Evolutionary conservation across 345 rosid genomes (phyloP).

Genomic region (Eucalyptus virginea): DNA sequence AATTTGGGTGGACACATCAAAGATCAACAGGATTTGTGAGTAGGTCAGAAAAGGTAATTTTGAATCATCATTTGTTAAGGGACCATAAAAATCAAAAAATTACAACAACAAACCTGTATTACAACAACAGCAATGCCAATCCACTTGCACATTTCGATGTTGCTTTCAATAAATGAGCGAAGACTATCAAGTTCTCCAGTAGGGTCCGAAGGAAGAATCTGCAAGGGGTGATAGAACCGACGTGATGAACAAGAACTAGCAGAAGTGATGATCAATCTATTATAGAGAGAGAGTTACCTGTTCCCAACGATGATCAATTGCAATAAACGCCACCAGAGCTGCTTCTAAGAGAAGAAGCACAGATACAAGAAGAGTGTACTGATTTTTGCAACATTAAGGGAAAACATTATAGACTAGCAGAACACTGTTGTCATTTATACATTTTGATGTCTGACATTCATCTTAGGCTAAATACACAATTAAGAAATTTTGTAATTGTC

Average conservation of each 20-base stretch:
- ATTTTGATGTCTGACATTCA: neutral
- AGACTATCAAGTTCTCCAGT: slow-evolving; percentile 79
- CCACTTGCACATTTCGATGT: slow-evolving; percentile 75
- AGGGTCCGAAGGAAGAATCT: slow-evolving; percentile 90
- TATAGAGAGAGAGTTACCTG: slow-evolving; percentile 26
- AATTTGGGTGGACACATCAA: neutral
- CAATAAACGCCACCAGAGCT: slow-evolving; percentile 65
- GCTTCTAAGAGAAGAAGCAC: slow-evolving; percentile 61
- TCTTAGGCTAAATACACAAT: neutral
- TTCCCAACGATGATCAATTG: slow-evolving; percentile 75
- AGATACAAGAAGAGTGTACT: slow-evolving; percentile 67
- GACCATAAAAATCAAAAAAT: neutral
- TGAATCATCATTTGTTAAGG: neutral
- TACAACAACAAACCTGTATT: slow-evolving; percentile 42
- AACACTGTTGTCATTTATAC: neutral
- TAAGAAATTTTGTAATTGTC: neutral
- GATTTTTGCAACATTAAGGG: slow-evolving; percentile 14
- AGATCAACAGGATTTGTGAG: neutral
- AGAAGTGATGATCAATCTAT: neutral
- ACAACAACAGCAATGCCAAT: slow-evolving; percentile 53
- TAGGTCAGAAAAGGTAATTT: neutral
- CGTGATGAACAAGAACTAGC: neutral
- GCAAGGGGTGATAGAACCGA: neutral
- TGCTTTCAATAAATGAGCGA: slow-evolving; percentile 51
- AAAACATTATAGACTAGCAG: neutral